Conservation (phyloP, 1,139 yeast species). For the Suhomyces guaymorum region DNA sequence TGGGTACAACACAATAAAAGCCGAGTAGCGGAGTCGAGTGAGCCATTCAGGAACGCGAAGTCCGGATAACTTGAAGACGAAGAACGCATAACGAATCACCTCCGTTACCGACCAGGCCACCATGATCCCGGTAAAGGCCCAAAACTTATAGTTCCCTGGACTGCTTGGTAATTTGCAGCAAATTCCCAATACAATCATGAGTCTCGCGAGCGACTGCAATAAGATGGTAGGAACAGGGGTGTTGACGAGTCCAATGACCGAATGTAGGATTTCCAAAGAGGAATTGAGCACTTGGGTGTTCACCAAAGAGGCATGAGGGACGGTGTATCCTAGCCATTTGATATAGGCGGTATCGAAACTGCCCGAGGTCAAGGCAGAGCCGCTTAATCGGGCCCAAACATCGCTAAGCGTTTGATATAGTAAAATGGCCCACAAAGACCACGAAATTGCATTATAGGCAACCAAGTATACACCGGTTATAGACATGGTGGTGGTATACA, state of each 20-base stretch:
- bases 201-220: slow-evolving; percentile 37
- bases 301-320: slow-evolving; percentile 36
- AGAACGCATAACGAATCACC: slow-evolving; percentile 34
- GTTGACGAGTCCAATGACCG: slow-evolving; percentile 30
- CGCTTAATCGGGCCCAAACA: slow-evolving; percentile 11
- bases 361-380: too few relatives aligned
- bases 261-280: slow-evolving; percentile 28
- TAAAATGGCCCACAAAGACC: slow-evolving; percentile 66
- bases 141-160: slow-evolving; percentile 32
- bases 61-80: slow-evolving; percentile 20
- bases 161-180: slow-evolving; percentile 32
- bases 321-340: background rate
- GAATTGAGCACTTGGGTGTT: slow-evolving; percentile 34
- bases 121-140: slow-evolving; percentile 27
- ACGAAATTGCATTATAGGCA: slow-evolving; percentile 65
- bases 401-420: slow-evolving; percentile 21
- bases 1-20: slow-evolving; percentile 38
- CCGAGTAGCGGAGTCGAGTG: slow-evolving; percentile 36
- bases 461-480: slow-evolving; percentile 15
- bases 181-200: slow-evolving; percentile 34
- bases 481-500: too few relatives aligned
- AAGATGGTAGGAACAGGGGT: slow-evolving; percentile 32
- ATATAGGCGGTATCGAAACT: background rate
- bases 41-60: slow-evolving; percentile 22
- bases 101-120: slow-evolving; percentile 41